These are phyloP conservation scores for Kwoniella heveanensis DNA, from an alignment of 768 basidiomycete genomes.

Conservation along the genomic window DNA sequence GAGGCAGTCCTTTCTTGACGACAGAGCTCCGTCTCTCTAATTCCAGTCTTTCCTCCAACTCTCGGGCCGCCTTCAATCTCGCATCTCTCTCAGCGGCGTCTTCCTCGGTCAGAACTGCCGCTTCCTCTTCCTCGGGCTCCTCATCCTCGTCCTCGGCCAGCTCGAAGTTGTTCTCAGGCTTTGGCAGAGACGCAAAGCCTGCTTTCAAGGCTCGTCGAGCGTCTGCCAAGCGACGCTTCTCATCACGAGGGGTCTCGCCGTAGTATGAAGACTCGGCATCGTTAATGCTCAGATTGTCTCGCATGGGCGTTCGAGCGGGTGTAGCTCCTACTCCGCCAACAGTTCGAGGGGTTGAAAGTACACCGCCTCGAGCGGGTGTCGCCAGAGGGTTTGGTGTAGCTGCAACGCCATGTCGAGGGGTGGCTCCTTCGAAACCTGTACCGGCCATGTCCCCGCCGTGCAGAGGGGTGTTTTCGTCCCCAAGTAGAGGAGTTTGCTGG, in stretches of 20 bases:
- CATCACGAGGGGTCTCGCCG: conserved; percentile 75
- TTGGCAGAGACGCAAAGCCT: conserved; percentile 80
- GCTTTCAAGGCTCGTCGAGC: conserved; percentile 75
- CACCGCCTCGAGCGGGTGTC: conserved; percentile 70
- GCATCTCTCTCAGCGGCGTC: conserved; percentile 93
- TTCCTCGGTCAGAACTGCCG: conserved; percentile 64
- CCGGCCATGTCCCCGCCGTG: conserved; percentile 73
- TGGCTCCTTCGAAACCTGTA: conserved; percentile 92
- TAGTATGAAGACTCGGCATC: conserved; percentile 62
- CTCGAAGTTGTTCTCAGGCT: conserved; percentile 97
- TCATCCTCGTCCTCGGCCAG: conserved; percentile 87
- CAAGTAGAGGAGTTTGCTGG: conserved; percentile 88
- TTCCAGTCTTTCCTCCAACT: conserved; percentile 75
- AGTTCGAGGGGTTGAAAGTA: conserved; percentile 62
- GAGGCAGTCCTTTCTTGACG: conserved; percentile 79
- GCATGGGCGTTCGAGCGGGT: conserved; percentile 89
- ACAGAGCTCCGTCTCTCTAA: conserved; percentile 79
- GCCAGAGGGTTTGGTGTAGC: conserved; percentile 97
- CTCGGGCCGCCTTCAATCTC: conserved; percentile 64
- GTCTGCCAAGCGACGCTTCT: conserved; percentile 65
- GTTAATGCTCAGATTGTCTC: conserved; percentile 90
- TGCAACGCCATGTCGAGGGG: conserved; percentile 83
- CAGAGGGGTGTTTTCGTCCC: conserved; percentile 95
- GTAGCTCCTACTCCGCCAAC: conserved; percentile 62
- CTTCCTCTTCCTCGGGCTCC: conserved; percentile 60